These are phyloP conservation scores for Nemania serpens DNA, from an alignment of 2,329 filamentous ascomycete species.

Conservation along the genomic window DNA sequence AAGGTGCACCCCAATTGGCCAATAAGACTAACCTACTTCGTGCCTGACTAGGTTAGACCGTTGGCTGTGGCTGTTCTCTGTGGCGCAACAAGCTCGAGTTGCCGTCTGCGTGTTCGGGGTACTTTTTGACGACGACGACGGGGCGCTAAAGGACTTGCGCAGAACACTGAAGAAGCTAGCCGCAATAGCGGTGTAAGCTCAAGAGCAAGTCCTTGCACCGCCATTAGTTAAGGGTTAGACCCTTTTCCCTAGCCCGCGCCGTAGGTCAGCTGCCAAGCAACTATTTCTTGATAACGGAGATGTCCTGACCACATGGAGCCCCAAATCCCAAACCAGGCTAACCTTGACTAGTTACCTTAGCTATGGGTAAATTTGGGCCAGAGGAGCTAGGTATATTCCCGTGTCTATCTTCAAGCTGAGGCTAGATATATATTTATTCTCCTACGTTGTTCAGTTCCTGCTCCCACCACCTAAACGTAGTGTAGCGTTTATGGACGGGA, in stretches of 20 bases:
- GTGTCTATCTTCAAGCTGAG: too few relatives aligned
- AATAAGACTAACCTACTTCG: neutral
- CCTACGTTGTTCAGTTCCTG: too few relatives aligned
- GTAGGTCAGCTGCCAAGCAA: conserved; percentile 11
- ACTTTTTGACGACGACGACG: too few relatives aligned
- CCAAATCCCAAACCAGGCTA: neutral
- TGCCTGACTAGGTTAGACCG: too few relatives aligned
- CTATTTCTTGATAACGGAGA: neutral
- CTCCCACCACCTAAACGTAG: too few relatives aligned
- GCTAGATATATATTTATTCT: too few relatives aligned
- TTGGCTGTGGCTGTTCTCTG: neutral
- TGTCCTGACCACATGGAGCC: neutral
- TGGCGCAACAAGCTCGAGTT: neutral
- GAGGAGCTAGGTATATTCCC: too few relatives aligned
- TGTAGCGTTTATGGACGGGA: too few relatives aligned
- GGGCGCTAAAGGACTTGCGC: neutral
- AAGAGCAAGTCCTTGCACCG: neutral
- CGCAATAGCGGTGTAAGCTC: conserved; percentile 14
- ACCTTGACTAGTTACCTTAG: neutral
- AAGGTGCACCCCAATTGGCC: conserved; percentile 5
- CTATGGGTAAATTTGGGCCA: too few relatives aligned
- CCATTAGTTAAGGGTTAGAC: neutral
- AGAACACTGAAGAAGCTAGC: neutral
- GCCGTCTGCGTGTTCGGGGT: too few relatives aligned
- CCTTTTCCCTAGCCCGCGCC: too few relatives aligned